Evolutionary conservation across 225 moss, liverwort and hornwort genomes (phyloP).

Genomic region (Polytrichum commune): DNA sequence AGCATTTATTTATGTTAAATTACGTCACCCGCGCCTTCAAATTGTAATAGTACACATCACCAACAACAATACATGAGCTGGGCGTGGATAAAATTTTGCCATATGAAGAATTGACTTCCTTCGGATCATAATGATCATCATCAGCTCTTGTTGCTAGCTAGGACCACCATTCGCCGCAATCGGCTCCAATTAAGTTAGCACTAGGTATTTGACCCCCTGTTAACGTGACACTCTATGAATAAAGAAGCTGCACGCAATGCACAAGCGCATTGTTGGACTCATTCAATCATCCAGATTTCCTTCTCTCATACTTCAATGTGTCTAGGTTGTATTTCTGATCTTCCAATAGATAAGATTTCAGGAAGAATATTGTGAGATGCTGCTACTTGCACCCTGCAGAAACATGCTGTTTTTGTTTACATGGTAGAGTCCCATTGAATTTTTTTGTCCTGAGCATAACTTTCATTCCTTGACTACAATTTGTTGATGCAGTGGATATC

Average conservation of each 20-base stretch:
- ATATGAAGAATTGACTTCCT: neutral
- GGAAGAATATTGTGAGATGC: too few species aligned
- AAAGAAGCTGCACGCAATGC: neutral
- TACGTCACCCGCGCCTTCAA: conserved; percentile 10
- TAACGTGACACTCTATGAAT: too few species aligned
- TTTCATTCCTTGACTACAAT: too few species aligned
- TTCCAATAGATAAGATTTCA: too few species aligned
- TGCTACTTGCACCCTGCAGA: too few species aligned
- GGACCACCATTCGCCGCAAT: neutral
- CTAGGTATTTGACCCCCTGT: neutral
- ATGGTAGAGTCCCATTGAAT: too few species aligned
- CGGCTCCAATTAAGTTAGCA: neutral
- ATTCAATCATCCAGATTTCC: neutral
- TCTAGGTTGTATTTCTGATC: too few species aligned
- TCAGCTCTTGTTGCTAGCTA: neutral
- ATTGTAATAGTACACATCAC: conserved; percentile 5
- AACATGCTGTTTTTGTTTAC: too few species aligned
- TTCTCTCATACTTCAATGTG: neutral
- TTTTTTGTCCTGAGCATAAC: too few species aligned
- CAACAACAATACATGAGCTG: neutral
- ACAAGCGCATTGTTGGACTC: conserved; percentile 3
- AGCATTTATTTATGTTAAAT: neutral
- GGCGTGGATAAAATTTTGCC: neutral
- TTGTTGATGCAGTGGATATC: too few species aligned
- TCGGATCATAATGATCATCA: neutral